A percentile compares a stretch with the other conserved stretches of the same genome.
Evolutionary conservation across 148 eudicot species (phyloP).

Genomic region (Rhododendron kiyosumense): DNA sequence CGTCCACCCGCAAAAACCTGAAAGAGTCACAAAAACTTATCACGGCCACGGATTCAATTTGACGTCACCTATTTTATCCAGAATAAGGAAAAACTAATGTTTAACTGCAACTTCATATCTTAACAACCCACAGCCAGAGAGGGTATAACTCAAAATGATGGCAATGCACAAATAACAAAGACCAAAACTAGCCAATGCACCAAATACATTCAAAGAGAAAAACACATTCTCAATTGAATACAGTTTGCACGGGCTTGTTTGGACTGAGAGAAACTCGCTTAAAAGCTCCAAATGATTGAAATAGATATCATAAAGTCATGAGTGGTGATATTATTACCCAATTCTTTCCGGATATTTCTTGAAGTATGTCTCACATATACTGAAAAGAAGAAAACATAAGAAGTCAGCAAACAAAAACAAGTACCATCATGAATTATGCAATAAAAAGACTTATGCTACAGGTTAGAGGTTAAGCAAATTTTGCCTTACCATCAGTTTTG

Average conservation of each 20-base stretch:
- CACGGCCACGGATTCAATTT: not conserved
- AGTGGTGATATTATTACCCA: conserved; percentile 45
- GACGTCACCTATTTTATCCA: not conserved
- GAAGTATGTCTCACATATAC: conserved; percentile 91
- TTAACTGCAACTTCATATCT: not conserved
- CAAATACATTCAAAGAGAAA: not conserved
- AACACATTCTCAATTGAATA: not conserved
- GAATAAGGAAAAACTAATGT: not conserved
- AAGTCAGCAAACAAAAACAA: conserved; percentile 15
- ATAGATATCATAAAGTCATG: not conserved
- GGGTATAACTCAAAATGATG: not conserved
- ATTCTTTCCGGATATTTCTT: conserved; percentile 71
- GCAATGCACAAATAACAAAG: not conserved
- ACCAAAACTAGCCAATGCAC: not conserved
- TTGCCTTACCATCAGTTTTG: not conserved
- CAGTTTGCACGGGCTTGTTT: not conserved
- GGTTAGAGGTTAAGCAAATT: not conserved
- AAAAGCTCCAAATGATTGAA: not conserved
- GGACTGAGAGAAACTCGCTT: not conserved
- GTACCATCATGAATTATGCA: not conserved
- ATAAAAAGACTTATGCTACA: not conserved
- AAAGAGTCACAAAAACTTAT: not conserved
- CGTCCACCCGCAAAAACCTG: conserved; percentile 78
- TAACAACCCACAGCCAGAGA: not conserved
- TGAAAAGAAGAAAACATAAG: conserved; percentile 27